Base-by-base conservation (phyloP, 192 early-diverging fungal species). In the Globomyces pollinis-pini region DNA sequence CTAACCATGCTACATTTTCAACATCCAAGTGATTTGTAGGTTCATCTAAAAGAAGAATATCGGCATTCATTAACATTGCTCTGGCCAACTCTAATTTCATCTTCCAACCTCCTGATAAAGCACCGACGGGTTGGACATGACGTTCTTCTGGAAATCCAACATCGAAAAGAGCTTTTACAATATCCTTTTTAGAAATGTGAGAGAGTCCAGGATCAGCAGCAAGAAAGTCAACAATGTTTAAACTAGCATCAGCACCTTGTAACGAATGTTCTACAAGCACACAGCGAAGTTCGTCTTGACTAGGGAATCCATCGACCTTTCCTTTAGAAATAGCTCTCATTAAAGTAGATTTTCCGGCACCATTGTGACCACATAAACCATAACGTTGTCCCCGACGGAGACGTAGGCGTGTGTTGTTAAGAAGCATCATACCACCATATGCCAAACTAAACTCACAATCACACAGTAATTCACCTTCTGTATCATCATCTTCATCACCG, bases 11-110 rank as follows among this genome's bases (percentile, higher is more conserved):
- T 47, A 89, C 77, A 60, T 88, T 88, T 34, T 55, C 65, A 16
- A 85, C 78, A 63, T 91, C 88, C 83, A 91, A 75, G 66, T 91
- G 88, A 67, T 91, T 91, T 11, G 88, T 96, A 20, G 93, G 93
- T 74, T 96, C 91, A 70, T 96, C 93, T 38, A 96, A 72, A 30
- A 96, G 79, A 38, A 96, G 74, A 32, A 96, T 85, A 57, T 91
- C 91, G 6, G 93, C 89, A 29, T 90, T 84, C 18, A 73, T 32
- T 11, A 83, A 63, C 60, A 83, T 79, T 6, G 81, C 81, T 30
- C 80, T 60, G 20, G 81, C 78, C 31, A 83, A 69, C 41, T 76
- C 76, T 41, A 83, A 55, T 64, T 80, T 83, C 80, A 83, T 83
- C 49, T 74, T 75, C 81, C 81, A 83, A 30, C 81, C 81, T 23